Base-by-base conservation (phyloP, 202 grass and related monocot species). In the Digitaria exilis region DNA sequence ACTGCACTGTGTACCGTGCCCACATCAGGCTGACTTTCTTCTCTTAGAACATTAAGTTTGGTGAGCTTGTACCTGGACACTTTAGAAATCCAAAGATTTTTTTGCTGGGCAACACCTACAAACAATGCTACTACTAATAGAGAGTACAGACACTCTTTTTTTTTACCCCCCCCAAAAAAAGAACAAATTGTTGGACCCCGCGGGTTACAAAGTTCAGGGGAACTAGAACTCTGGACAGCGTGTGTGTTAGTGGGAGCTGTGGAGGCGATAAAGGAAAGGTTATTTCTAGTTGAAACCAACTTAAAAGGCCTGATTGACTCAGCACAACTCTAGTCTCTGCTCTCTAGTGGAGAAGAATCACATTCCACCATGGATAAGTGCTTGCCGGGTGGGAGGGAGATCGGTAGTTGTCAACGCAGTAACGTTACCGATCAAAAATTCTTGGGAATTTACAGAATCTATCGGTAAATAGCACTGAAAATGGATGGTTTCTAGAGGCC, bases 341-440 rank as follows among this genome's bases (percentile, higher is more conserved):
- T 2, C 21, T 25, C 65, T 29, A 18, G 83, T 83, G 75, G 80
- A n/a, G 31, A 79, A 22, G 80, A 41, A 79, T 76, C 80, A 37
- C 80, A 84, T 87, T 90, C 88, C 88, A 84, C 69, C 76, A 84
- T 61, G 34, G 75, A 63, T 54, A 46, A 17, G 49, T 52, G 22
- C 44, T 77, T 81, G 71, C 35, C 43, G 2, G 51, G 9, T 51
- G 54, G 4, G 4, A 52, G 70, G 25, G 69, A 81, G 52, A 81
- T 45, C 48, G 60, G 57, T 54, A 37, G 73, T 39, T 39, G 37
- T 86, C 74, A 79, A 46, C 54, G 60, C 24, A 30, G 59, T 28
- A 75, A 52, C 58, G 16, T 51, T 18, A 41, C 24, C 6, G 25
- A 21, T 17, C 26, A 18, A 51, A 51, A 10, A 50, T 32, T 8